These are phyloP conservation scores for Microbotryum intermedium DNA, from an alignment of 1,284 basidiomycete genomes.

Conservation along the genomic window DNA sequence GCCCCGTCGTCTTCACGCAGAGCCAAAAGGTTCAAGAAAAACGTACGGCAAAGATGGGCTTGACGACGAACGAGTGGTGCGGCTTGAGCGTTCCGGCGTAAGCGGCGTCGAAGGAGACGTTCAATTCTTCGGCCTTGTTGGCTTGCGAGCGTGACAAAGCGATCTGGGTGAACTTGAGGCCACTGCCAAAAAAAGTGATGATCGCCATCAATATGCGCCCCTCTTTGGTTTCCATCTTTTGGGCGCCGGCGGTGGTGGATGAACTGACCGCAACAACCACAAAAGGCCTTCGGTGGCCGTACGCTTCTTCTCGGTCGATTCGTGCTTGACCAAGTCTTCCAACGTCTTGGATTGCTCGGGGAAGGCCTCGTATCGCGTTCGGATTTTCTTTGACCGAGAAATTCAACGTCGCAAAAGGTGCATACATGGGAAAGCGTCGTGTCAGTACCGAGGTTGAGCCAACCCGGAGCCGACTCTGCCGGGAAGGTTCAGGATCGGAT, in stretches of 20 bases:
- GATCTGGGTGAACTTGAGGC: conserved; percentile 81
- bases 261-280: conserved; percentile 75
- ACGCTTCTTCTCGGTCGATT: conserved; percentile 74
- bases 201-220: neutral
- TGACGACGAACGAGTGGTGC: conserved; percentile 81
- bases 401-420: neutral
- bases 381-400: conserved; percentile 63
- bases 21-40: neutral
- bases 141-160: conserved; percentile 66
- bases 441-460: no score
- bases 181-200: conserved; percentile 45
- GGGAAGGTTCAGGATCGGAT: neutral
- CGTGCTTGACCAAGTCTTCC: conserved; percentile 73
- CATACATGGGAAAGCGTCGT: neutral
- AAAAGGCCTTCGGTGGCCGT: conserved; percentile 82
- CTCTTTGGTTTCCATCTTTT: neutral
- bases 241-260: no score
- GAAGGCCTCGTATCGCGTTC: conserved; percentile 61
- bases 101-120: conserved; percentile 65
- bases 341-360: conserved; percentile 65
- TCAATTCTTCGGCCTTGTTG: conserved; percentile 62
- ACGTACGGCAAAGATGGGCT: conserved; percentile 73
- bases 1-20: neutral
- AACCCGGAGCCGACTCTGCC: neutral
- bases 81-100: conserved; percentile 77